Evolutionary conservation across 495 filamentous ascomycete species (phyloP).

Genomic region (Aspergillus heteromorphus): DNA sequence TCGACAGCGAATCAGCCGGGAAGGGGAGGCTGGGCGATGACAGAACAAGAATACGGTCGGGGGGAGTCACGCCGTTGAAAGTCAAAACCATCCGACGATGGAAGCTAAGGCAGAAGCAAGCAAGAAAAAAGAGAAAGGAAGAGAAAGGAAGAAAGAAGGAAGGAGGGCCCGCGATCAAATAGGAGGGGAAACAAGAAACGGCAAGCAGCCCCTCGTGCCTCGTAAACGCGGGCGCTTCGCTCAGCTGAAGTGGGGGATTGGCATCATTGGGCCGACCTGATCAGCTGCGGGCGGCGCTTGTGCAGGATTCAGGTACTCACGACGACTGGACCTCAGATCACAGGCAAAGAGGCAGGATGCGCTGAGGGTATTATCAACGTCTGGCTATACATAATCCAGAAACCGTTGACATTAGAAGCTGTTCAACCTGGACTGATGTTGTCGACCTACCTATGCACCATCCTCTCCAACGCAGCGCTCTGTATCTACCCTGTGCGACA

Average conservation of each 20-base stretch:
- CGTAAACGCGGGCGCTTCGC: neutral
- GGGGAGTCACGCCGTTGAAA: neutral
- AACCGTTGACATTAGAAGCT: no score
- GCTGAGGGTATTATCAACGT: neutral
- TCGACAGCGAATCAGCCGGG: neutral
- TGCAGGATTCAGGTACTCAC: neutral
- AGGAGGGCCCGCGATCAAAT: neutral
- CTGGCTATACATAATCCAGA: neutral
- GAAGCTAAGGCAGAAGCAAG: constrained; percentile 6
- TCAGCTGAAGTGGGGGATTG: constrained; percentile 12
- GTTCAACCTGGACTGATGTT: neutral
- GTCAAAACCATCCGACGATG: neutral
- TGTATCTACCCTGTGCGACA: no score
- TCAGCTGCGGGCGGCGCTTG: neutral
- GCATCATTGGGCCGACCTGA: constrained; percentile 7
- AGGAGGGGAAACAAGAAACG: neutral
- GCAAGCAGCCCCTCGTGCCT: constrained; percentile 2
- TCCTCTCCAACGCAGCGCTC: no score
- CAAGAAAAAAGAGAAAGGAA: constrained; percentile 9
- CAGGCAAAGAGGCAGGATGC: neutral
- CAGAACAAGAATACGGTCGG: neutral
- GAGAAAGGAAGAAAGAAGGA: constrained; percentile 8
- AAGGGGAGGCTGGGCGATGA: neutral
- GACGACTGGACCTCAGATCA: neutral
- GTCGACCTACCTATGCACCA: neutral